A percentile compares a stretch with the other conserved stretches of the same genome.
phyloP scores from a whole-genome alignment of 306 rosid genomes.

The Trifolium repens region DNA sequence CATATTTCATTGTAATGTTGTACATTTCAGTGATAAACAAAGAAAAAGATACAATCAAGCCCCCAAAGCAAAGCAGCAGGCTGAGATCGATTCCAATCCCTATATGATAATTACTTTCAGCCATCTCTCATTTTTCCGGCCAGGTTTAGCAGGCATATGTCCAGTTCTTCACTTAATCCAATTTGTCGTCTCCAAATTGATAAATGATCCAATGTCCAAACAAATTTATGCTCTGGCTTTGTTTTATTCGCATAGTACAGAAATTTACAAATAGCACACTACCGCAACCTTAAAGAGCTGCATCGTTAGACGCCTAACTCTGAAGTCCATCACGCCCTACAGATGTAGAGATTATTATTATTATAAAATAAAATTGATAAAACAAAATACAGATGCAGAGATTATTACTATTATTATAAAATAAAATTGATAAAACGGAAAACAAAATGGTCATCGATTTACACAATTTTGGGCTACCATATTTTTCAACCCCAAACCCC shows the following conservation, averaged over 20 bases:
- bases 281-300: conserved; percentile 32
- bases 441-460: conserved; percentile 14
- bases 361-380: too few relatives aligned
- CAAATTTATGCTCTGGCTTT: conserved; percentile 29
- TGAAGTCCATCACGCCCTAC: conserved; percentile 36
- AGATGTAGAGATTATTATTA: conserved; percentile 35
- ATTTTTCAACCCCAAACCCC: background rate
- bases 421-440: conserved; percentile 11
- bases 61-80: conserved; percentile 26
- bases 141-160: conserved; percentile 29
- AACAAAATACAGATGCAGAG: conserved; percentile 17
- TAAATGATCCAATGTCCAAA: conserved; percentile 33
- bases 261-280: conserved; percentile 40
- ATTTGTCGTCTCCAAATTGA: conserved; percentile 35
- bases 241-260: conserved; percentile 38
- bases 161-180: conserved; percentile 34
- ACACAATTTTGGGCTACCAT: conserved; percentile 8
- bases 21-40: conserved; percentile 12
- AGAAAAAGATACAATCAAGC: conserved; percentile 27
- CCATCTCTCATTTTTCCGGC: conserved; percentile 20
- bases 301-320: conserved; percentile 32
- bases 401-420: conserved; percentile 29
- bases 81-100: conserved; percentile 15
- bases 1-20: conserved; percentile 19
- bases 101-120: background rate